Base-by-base conservation (phyloP, 345 rosid genomes). In the Carallia pectinifolia region DNA sequence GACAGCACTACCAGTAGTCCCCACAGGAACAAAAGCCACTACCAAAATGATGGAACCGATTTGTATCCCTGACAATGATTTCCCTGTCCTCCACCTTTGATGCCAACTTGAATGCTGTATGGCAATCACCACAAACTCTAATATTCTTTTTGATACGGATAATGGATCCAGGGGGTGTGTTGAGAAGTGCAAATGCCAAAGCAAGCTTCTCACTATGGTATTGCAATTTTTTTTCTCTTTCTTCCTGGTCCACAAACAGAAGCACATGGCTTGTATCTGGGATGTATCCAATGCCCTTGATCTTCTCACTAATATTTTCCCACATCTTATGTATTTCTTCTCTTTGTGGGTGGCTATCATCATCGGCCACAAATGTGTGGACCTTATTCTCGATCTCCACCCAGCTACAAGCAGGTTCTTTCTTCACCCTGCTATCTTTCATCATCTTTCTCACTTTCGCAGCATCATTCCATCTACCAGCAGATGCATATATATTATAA, bases 181-280 rank as follows among this genome's bases (percentile, higher is more conserved):
- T 82, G 19, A 89, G 70, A 73, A 89, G 83, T 12, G 94, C 89
- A 85, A 87, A 89, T 59, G 94, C 91, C 69, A 89, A 71, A 7
- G 91, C 94, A 61, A 85, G 87, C 83, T 89, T 89, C 89, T 87
- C 89, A 23, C 94, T 89, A 65, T 85, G 94, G 61, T 76, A 74
- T 68, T 89, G 88, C 77, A 87, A 77, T 76, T 84, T 83, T 37
- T 66, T 79, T 71, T 84, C 87, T 79, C 84, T 86, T 79, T 85
- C 87, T 64, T 85, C 84, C 77, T 85, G 74, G 58, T 87, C 88
- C 58, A 84, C 85, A 70, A 75, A 85, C 71, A 79, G 80, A 53
- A 82, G 71, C 66, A 87, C 89, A 56, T 81, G 81, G 74, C 87
- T 89, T 3, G 79, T 81, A 65, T 87, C 94, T 2, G 94, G 87